A percentile compares a stretch with the other conserved stretches of the same genome.
These are phyloP conservation scores for Kurtzmaniella cleridarum DNA, from an alignment of 805 yeast genomes.

Conservation along the genomic window DNA sequence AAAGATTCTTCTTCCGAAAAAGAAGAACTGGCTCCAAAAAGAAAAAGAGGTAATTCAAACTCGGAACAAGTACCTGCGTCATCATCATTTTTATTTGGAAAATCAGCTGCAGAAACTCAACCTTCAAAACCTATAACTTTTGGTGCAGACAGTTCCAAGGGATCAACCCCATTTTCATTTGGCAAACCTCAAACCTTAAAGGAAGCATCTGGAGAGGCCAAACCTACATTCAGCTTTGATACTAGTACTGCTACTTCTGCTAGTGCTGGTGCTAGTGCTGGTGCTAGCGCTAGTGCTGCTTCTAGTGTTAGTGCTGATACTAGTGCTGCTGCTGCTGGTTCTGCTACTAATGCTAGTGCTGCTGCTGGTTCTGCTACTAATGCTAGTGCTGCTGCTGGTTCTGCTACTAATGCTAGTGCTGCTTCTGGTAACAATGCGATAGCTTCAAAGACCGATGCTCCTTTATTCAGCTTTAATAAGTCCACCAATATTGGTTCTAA, in stretches of 20 bases:
- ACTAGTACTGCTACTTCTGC: background rate
- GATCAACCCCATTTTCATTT: constrained; percentile 6
- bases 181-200: constrained; percentile 1
- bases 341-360: constrained; percentile 2
- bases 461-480: no score
- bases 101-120: background rate
- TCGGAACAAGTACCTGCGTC: background rate
- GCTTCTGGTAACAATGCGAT: no score
- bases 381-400: background rate
- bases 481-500: no score
- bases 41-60: background rate
- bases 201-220: background rate
- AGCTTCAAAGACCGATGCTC: no score
- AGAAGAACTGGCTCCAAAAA: background rate
- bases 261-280: constrained; percentile 1
- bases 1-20: background rate
- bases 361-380: constrained; percentile 3
- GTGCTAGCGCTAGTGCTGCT: background rate
- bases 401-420: background rate
- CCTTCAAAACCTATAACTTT: background rate
- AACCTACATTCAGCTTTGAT: constrained; percentile 9
- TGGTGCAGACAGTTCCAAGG: constrained; percentile 1
- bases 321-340: background rate
- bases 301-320: constrained; percentile 1
- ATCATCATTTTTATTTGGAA: constrained; percentile 3